Evolutionary conservation across 768 basidiomycete genomes (phyloP), one percentile per base, ranked within the genome.

Genomic region (Mycena olivaceomarginata): DNA sequence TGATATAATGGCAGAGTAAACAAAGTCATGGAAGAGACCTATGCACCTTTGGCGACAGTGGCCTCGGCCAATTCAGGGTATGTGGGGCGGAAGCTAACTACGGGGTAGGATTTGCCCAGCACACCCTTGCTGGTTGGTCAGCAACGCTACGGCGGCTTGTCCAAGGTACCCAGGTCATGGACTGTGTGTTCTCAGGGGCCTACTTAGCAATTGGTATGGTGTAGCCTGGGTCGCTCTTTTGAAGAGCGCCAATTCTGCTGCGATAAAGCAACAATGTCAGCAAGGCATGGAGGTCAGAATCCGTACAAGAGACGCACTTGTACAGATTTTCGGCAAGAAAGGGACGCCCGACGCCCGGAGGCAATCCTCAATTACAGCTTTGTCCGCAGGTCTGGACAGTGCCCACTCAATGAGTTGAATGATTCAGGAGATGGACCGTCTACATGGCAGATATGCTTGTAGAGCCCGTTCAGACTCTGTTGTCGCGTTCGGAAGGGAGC

Each of bases 401-500:
- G 31, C 40, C 37, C 25, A 22, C 2, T 45, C 43, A 45, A 53
- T 1, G 40, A n/a, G 51, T 15, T 43, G 41, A 22, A 25, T 39
- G 18, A 16, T 5, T 13, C 12, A 6, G 13, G 40, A 41, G 31
- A 59, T 80, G 68, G 48, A 83, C 82, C 81, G 25, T 85, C 82
- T 40, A 82, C 75, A 69, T 85, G 85, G 12, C 79, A 67, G 12
- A 84, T 71, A 15, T 76, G 64, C 1, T 74, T 46, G 12, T 71
- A 77, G 16, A 71, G 62, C 4, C 77, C 78, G 4, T 79, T 77
- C n/a, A 15, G 78, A 74, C 57, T 67, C 46, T 25, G 73, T 73
- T 11, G 46, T 70, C 6, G 75, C 25, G 64, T 51, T 72, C 10
- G 73, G 77, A 10, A 77, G 74, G 16, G 77, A 72, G 67, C 77